Evolutionary conservation across 2,329 filamentous ascomycete genomes (phyloP).

Genomic region (Xylariaceae sp.): DNA sequence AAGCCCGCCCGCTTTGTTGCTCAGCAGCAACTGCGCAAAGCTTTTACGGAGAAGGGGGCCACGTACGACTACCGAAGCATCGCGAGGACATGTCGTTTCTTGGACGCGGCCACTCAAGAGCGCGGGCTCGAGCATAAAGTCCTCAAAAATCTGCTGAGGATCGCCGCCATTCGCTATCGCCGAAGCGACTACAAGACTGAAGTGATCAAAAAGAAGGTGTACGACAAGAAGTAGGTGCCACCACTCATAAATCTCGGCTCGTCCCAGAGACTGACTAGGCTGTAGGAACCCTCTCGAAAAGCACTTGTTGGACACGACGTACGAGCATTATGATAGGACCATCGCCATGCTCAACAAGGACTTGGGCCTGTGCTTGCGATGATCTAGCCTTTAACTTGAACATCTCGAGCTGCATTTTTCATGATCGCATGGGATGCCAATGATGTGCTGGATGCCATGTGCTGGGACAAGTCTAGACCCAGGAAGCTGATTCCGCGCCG

Average conservation of each 20-base stretch:
- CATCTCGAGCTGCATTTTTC: slow-evolving; percentile 3
- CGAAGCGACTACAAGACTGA: slow-evolving; percentile 27
- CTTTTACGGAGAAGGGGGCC: slow-evolving; percentile 51
- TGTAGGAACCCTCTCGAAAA: slow-evolving; percentile 18
- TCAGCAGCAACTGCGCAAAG: slow-evolving; percentile 55
- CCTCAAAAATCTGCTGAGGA: slow-evolving; percentile 62
- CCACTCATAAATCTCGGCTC: neutral
- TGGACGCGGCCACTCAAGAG: slow-evolving; percentile 59
- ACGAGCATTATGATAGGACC: slow-evolving; percentile 64
- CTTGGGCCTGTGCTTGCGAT: slow-evolving; percentile 63
- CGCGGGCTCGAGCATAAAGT: slow-evolving; percentile 69
- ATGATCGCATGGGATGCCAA: neutral
- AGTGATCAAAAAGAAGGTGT: slow-evolving; percentile 9
- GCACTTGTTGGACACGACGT: slow-evolving; percentile 34
- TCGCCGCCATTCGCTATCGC: slow-evolving; percentile 38
- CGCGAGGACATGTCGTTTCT: slow-evolving; percentile 65
- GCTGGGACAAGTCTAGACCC: slow-evolving; percentile 3
- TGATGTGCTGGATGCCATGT: neutral
- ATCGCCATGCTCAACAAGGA: slow-evolving; percentile 70
- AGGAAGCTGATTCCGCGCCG: slow-evolving; percentile 1
- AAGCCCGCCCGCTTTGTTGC: slow-evolving; percentile 62
- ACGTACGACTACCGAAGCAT: slow-evolving; percentile 50
- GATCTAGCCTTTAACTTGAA: slow-evolving; percentile 4
- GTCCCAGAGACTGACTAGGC: slow-evolving; percentile 11
- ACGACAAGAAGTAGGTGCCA: slow-evolving; percentile 15